These are phyloP conservation scores for Xylaria sp. DNA, from an alignment of 2,329 filamentous ascomycete species.

Conservation along the genomic window DNA sequence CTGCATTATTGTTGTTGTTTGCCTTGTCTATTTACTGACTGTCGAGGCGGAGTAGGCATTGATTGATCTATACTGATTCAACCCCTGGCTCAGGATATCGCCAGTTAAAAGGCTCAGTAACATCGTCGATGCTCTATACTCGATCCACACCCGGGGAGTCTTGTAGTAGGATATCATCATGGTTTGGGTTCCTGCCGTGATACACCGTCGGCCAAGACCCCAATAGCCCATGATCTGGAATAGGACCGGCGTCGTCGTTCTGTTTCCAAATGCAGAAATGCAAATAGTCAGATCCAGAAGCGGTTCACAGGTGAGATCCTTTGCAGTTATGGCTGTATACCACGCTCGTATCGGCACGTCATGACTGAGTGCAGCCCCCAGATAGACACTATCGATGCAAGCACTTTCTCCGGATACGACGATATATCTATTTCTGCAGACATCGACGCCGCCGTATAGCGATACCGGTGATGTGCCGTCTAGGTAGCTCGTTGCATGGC, in stretches of 20 bases:
- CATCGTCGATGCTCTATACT: conserved; percentile 15
- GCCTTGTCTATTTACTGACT: conserved; percentile 4
- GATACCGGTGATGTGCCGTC: not conserved
- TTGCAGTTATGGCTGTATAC: conserved; percentile 20
- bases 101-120: conserved; percentile 11
- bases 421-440: conserved; percentile 18
- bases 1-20: conserved; percentile 8
- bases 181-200: conserved; percentile 21
- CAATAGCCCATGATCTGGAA: conserved; percentile 24
- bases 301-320: not conserved
- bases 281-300: conserved; percentile 12
- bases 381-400: conserved; percentile 2
- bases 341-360: conserved; percentile 25
- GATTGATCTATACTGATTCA: conserved; percentile 17
- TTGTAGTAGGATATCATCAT: conserved; percentile 8
- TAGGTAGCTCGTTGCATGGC: conserved; percentile 1
- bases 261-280: conserved; percentile 10
- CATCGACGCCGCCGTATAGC: conserved; percentile 5
- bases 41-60: conserved; percentile 31
- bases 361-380: conserved; percentile 28
- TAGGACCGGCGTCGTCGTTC: conserved; percentile 5
- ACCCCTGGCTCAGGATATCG: conserved; percentile 14
- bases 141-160: conserved; percentile 28
- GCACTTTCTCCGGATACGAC: conserved; percentile 8
- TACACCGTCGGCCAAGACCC: conserved; percentile 30